Percentiles rank a stretch among this genome's conserved stretches.
These are phyloP conservation scores for Rickenella mellea DNA, from an alignment of 768 basidiomycete species.

Conservation along the genomic window DNA sequence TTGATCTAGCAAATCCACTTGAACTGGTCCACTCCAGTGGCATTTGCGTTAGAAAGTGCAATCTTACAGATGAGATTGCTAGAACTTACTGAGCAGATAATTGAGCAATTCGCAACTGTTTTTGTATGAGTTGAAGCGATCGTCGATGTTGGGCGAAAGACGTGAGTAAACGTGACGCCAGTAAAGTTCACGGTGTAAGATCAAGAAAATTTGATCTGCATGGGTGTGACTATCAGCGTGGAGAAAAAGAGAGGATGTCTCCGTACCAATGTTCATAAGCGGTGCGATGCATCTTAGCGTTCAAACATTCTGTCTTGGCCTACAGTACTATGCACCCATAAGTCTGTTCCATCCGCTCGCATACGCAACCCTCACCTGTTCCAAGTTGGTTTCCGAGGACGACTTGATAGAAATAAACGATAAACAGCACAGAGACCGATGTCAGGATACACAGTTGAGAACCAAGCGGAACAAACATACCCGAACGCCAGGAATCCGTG, in stretches of 20 bases:
- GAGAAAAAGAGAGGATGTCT: neutral
- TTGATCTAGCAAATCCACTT: conserved; percentile 90
- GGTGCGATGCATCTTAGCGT: conserved; percentile 93
- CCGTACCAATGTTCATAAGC: conserved; percentile 82
- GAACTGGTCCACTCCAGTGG: conserved; percentile 92
- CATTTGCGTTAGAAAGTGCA: neutral
- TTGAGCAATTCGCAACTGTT: conserved; percentile 99
- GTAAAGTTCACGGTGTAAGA: conserved; percentile 92
- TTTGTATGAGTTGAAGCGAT: conserved; percentile 95
- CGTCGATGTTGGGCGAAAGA: conserved; percentile 90
- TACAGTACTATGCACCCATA: conserved; percentile 95
- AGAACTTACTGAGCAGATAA: conserved; percentile 76
- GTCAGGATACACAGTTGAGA: conserved; percentile 1
- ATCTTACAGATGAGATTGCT: neutral
- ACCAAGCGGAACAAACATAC: conserved; percentile 32
- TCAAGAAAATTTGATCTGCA: conserved; percentile 87
- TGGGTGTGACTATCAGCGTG: neutral
- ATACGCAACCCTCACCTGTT: conserved; percentile 87
- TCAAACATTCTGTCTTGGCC: conserved; percentile 93
- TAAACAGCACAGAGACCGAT: conserved; percentile 53
- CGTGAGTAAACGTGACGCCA: conserved; percentile 95
- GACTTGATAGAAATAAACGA: conserved; percentile 91
- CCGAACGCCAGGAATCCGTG: conserved; percentile 76
- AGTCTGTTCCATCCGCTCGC: conserved; percentile 96
- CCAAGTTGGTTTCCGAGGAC: conserved; percentile 84